Evolutionary conservation across 768 basidiomycete genomes (phyloP), one percentile per base, ranked within the genome.

Genomic region (Amanita thiersii): DNA sequence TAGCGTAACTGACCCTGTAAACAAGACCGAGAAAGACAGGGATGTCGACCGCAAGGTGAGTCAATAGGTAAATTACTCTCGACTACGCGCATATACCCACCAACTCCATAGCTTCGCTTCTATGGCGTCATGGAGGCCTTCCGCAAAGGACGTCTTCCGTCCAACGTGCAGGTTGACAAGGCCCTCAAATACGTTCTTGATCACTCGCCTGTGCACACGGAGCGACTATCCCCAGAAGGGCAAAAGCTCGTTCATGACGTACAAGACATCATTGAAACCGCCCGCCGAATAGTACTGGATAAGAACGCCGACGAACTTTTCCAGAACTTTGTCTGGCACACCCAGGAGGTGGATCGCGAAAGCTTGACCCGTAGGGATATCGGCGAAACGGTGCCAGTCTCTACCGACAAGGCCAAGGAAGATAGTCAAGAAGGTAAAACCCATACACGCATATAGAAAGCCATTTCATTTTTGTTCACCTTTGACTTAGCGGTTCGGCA

Each of bases 281-380:
- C 75, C 0, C 72, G 81, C 9, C 51, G 73, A 29, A 79, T 91
- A 44, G 78, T 93, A n/a, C 53, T 66, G 37, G 72, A 84, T 52
- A 96, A 94, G 75, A 96, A 96, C 50, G 63, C 69, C 17, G 92
- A 94, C 51, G 91, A 97, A 64, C 72, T 97, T 29, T 71, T 96
- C 58, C 94, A 97, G 61, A 82, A 86, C 52, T 93, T 94, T 50
- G 61, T 93, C 29, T 92, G 84, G 84, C 75, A 81, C 46, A 88
- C 86, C 1, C 65, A 73, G 24, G 73, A 74, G 26, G 63, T 81
- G 14, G 68, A 68, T 9, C 48, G 45, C 0, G 53, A 58, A 1
- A 25, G 12, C 4, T 7, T 58, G 14, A 43, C 47, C 1, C 50
- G 51, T 39, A 52, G 69, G 30, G 65, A 56, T 6, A 47, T 52